Evolutionary conservation across 371 early-diverging fungal genomes (phyloP).

Genomic region (Lichtheimia ornata): DNA sequence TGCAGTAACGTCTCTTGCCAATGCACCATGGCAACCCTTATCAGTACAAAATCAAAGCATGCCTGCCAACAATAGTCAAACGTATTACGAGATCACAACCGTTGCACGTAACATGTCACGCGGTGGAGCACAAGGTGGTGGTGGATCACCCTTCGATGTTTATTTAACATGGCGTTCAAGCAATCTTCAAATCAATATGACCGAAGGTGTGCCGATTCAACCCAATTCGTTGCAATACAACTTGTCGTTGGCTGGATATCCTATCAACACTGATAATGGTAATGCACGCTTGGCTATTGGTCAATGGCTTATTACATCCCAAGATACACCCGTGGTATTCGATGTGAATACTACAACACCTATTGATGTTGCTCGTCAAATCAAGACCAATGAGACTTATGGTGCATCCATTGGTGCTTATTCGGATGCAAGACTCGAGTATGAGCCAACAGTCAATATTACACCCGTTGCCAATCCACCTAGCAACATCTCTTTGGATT

Average conservation of each 20-base stretch:
- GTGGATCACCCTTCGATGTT: slow-evolving; percentile 20
- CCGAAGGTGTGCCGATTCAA: slow-evolving; percentile 36
- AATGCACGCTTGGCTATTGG: slow-evolving; percentile 27
- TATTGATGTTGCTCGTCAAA: slow-evolving; percentile 30
- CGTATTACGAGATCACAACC: slow-evolving; percentile 33
- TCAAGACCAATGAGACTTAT: slow-evolving; percentile 46
- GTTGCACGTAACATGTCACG: slow-evolving; percentile 25
- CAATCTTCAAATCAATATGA: slow-evolving; percentile 45
- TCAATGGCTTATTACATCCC: slow-evolving; percentile 22
- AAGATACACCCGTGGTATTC: slow-evolving; percentile 7
- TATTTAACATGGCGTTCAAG: slow-evolving; percentile 32
- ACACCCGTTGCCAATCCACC: slow-evolving; percentile 15
- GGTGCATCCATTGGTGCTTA: slow-evolving; percentile 46
- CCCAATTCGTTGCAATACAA: slow-evolving; percentile 49
- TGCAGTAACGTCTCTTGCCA: slow-evolving; percentile 26
- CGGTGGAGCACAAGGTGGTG: slow-evolving; percentile 11
- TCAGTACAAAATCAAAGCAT: slow-evolving; percentile 34
- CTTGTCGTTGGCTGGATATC: slow-evolving; percentile 29
- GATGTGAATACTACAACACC: slow-evolving; percentile 53
- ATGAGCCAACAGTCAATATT: slow-evolving; percentile 32
- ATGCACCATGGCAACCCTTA: slow-evolving; percentile 36
- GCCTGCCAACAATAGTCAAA: slow-evolving; percentile 24
- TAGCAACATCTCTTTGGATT: slow-evolving; percentile 6
- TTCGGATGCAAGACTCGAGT: slow-evolving; percentile 46
- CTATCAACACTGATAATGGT: slow-evolving; percentile 11